A percentile compares a stretch with the other conserved stretches of the same genome.
Conservation (phyloP, 768 basidiomycete genomes). For the Rhodotorula taiwanensis region DNA sequence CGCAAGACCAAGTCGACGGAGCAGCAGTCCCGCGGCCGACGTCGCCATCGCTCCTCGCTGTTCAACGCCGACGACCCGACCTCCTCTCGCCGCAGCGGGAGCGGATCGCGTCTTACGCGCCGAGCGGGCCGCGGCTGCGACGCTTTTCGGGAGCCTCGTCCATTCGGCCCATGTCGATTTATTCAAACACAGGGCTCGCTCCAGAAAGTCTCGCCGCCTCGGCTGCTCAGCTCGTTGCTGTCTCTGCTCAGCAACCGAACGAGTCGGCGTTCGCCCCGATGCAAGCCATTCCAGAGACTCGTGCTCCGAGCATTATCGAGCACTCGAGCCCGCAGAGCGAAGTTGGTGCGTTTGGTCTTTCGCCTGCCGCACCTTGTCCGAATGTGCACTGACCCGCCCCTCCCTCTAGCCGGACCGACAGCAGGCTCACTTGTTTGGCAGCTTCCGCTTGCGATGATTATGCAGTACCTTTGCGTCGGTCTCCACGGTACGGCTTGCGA, state of each 20-base stretch:
- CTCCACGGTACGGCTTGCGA: constrained; percentile 56
- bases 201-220: constrained; percentile 24
- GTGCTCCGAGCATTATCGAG: constrained; percentile 23
- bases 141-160: constrained; percentile 11
- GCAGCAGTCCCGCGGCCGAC: neutral
- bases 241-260: constrained; percentile 2
- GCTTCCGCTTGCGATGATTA: constrained; percentile 73
- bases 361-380: too few relatives aligned
- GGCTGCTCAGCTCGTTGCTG: neutral
- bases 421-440: constrained; percentile 62
- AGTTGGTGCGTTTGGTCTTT: neutral
- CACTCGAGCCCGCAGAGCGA: neutral
- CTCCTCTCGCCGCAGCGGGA: constrained; percentile 13
- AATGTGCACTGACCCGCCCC: too few relatives aligned
- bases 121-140: neutral
- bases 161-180: constrained; percentile 37
- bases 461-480: constrained; percentile 84
- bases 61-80: neutral
- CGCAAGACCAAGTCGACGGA: neutral
- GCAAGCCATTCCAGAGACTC: constrained; percentile 34
- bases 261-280: constrained; percentile 23
- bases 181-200: constrained; percentile 39
- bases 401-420: constrained; percentile 40
- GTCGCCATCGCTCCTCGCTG: neutral
- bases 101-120: constrained; percentile 19